Conservation (phyloP, 345 rosid genomes). For the Salix brachista region DNA sequence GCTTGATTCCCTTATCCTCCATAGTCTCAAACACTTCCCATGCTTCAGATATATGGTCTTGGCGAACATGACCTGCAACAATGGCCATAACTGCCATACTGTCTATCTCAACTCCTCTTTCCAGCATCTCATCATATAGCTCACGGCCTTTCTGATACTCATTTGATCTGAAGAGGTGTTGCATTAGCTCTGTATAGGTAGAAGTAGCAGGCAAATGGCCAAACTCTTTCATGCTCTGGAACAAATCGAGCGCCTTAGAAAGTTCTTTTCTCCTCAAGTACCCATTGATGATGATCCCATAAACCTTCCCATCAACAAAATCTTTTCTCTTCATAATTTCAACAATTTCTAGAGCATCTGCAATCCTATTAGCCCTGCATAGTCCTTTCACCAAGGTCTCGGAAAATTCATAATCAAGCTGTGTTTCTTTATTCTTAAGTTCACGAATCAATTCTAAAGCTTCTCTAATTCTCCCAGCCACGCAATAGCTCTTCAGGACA, state of each 20-base stretch:
- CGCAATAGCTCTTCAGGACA: conserved; percentile 61
- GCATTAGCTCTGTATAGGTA: conserved; percentile 69
- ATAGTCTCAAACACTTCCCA: conserved; percentile 55
- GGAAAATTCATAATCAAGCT: conserved; percentile 46
- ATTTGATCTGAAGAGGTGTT: conserved; percentile 46
- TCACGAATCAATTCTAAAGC: conserved; percentile 60
- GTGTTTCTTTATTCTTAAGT: conserved; percentile 45
- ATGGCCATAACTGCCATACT: conserved; percentile 50
- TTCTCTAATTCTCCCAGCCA: conserved; percentile 66
- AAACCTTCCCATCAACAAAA: conserved; percentile 43
- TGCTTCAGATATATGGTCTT: conserved; percentile 57
- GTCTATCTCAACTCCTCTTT: conserved; percentile 53
- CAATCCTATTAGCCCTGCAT: conserved; percentile 54
- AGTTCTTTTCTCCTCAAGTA: conserved; percentile 54
- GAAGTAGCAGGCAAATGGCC: conserved; percentile 46
- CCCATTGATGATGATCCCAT: conserved; percentile 53
- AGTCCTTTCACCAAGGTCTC: conserved; percentile 71
- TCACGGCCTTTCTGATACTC: conserved; percentile 52
- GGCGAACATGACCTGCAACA: conserved; percentile 60
- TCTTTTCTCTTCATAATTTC: conserved; percentile 60
- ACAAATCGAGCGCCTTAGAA: conserved; percentile 52
- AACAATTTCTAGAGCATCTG: conserved; percentile 70
- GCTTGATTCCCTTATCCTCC: conserved; percentile 54
- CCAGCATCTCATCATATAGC: conserved; percentile 63
- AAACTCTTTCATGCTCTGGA: conserved; percentile 46